A percentile compares a stretch with the other conserved stretches of the same genome.
Evolutionary conservation across 768 basidiomycete species (phyloP).

Genomic region (Suillus brevipes): DNA sequence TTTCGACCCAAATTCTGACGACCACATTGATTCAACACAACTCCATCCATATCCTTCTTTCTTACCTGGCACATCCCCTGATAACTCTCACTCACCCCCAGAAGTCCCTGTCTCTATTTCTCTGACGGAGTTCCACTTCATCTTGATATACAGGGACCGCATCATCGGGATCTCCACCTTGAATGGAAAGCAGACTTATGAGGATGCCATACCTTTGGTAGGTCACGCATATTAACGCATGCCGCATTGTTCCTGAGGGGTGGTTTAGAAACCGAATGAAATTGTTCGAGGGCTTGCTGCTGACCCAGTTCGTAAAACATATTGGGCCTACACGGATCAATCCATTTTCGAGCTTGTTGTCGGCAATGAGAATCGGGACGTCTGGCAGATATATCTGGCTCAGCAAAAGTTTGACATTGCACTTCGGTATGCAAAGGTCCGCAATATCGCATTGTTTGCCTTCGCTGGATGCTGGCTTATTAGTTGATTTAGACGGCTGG

Average conservation of each 20-base stretch:
- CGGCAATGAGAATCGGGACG: slow-evolving; percentile 87
- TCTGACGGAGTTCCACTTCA: slow-evolving; percentile 90
- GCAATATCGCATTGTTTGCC: slow-evolving; percentile 14
- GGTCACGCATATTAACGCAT: slow-evolving; percentile 23
- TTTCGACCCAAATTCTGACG: slow-evolving; percentile 67
- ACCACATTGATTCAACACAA: slow-evolving; percentile 74
- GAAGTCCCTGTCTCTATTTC: slow-evolving; percentile 73
- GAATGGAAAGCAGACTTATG: slow-evolving; percentile 79
- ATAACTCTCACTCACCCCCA: slow-evolving; percentile 17
- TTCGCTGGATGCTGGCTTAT: not conserved
- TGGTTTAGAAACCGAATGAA: slow-evolving; percentile 70
- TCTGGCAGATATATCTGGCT: slow-evolving; percentile 90
- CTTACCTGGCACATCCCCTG: slow-evolving; percentile 29
- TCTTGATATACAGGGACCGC: slow-evolving; percentile 79
- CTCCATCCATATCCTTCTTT: slow-evolving; percentile 73
- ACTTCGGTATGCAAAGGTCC: slow-evolving; percentile 78
- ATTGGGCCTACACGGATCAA: slow-evolving; percentile 90
- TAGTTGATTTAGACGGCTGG: slow-evolving; percentile 59
- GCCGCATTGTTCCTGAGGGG: slow-evolving; percentile 10
- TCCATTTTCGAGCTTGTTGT: slow-evolving; percentile 87
- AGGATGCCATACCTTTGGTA: slow-evolving; percentile 82
- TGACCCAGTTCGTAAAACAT: slow-evolving; percentile 87
- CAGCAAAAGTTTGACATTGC: slow-evolving; percentile 79
- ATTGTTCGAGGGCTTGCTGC: slow-evolving; percentile 70
- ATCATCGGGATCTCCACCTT: slow-evolving; percentile 77